These are phyloP conservation scores for Theobroma cacao DNA, from an alignment of 345 rosid species.

Conservation along the genomic window DNA sequence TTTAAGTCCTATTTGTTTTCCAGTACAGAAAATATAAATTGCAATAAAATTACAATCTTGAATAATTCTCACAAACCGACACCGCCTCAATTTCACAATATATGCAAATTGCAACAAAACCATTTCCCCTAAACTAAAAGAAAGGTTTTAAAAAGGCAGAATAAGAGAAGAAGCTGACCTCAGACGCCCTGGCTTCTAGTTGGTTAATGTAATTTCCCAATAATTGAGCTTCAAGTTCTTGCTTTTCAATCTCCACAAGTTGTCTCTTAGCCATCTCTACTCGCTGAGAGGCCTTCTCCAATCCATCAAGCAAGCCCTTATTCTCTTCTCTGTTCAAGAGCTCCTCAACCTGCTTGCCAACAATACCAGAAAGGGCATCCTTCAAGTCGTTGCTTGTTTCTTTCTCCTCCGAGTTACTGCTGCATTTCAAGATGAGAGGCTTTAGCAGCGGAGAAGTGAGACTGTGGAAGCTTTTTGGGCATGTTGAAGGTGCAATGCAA, in stretches of 20 bases:
- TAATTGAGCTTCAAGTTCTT: slow-evolving; percentile 56
- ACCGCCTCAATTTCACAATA: not conserved
- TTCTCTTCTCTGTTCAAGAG: slow-evolving; percentile 72
- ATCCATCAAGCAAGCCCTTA: slow-evolving; percentile 64
- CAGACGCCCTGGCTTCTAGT: slow-evolving; percentile 20
- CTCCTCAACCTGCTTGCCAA: slow-evolving; percentile 64
- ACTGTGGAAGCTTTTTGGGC: not conserved
- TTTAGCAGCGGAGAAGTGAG: not conserved
- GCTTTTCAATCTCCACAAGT: slow-evolving; percentile 74
- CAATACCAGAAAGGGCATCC: slow-evolving; percentile 62
- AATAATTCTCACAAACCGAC: not conserved
- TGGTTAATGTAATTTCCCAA: slow-evolving; percentile 37
- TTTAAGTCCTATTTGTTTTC: not conserved
- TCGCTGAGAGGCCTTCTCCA: slow-evolving; percentile 67
- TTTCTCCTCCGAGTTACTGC: slow-evolving; percentile 4
- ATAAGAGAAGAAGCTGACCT: slow-evolving; percentile 32
- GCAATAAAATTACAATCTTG: not conserved
- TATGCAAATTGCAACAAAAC: not conserved
- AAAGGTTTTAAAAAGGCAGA: not conserved
- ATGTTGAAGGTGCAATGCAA: not conserved
- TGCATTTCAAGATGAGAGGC: slow-evolving; percentile 6
- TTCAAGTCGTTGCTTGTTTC: slow-evolving; percentile 19
- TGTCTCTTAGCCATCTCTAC: slow-evolving; percentile 71
- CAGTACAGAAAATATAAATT: not conserved
- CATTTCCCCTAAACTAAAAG: not conserved